phyloP scores from a whole-genome alignment of 179 eudicot species.

The Spergularia azorica region DNA sequence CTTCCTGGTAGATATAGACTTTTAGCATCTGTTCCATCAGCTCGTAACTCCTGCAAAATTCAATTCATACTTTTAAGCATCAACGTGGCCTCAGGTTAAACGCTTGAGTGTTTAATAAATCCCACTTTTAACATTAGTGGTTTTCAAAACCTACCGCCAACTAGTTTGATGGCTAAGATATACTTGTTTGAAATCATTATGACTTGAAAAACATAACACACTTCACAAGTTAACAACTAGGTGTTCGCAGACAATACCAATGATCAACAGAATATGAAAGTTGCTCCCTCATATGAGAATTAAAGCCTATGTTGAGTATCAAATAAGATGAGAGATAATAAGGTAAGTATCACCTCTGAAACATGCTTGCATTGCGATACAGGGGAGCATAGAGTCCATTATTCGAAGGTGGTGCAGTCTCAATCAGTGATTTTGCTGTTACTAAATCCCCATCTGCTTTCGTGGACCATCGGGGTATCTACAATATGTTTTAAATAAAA shows the following conservation, averaged over 20 bases:
- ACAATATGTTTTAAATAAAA: background rate
- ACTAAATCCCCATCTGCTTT: slow-evolving; percentile 52
- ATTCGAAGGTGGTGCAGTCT: slow-evolving; percentile 40
- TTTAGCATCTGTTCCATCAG: slow-evolving; percentile 60
- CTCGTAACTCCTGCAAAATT: slow-evolving; percentile 51
- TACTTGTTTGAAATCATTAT: too few species aligned
- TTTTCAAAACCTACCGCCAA: too few species aligned
- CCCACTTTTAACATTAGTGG: too few species aligned
- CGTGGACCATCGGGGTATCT: slow-evolving; percentile 67
- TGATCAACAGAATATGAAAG: too few species aligned
- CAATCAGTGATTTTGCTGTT: slow-evolving; percentile 52
- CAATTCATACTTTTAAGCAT: background rate
- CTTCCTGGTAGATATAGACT: slow-evolving; percentile 59
- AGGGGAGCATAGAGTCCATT: slow-evolving; percentile 56
- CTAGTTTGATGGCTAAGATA: too few species aligned
- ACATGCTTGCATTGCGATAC: slow-evolving; percentile 65
- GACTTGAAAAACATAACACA: too few species aligned
- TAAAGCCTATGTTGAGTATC: too few species aligned
- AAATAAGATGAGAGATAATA: background rate
- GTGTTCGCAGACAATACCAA: too few species aligned
- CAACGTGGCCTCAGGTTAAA: too few species aligned
- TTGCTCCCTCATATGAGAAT: too few species aligned
- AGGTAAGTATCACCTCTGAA: slow-evolving; percentile 47
- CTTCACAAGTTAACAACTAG: too few species aligned
- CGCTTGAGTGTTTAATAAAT: too few species aligned